phyloP scores from a whole-genome alignment of 1,284 basidiomycete genomes.

The Cryptococcus sp. region DNA sequence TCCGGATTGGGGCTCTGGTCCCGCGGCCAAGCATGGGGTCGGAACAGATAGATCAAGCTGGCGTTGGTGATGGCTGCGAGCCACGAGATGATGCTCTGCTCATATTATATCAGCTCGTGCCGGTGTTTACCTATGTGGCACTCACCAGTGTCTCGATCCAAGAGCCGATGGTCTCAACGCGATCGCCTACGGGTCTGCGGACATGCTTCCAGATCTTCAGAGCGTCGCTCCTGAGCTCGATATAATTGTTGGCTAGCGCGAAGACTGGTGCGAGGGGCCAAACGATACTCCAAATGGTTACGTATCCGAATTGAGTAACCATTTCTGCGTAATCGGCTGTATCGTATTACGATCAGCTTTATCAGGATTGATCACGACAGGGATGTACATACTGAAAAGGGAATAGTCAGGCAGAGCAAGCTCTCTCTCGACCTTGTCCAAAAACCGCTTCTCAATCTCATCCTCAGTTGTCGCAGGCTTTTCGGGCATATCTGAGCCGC shows the following conservation, averaged over 20 bases:
- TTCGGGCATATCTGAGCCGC: conserved; percentile 15
- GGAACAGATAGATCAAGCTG: conserved; percentile 82
- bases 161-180: conserved; percentile 88
- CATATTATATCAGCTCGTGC: neutral
- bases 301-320: conserved; percentile 89
- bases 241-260: conserved; percentile 66
- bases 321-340: conserved; percentile 85
- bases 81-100: conserved; percentile 76
- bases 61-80: conserved; percentile 80
- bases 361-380: neutral
- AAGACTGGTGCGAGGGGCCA: conserved; percentile 84
- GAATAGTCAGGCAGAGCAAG: conserved; percentile 78
- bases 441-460: conserved; percentile 48
- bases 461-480: conserved; percentile 21
- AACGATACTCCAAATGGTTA: conserved; percentile 86
- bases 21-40: conserved; percentile 43
- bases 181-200: conserved; percentile 77
- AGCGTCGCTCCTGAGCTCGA: conserved; percentile 90
- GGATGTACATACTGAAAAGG: conserved; percentile 59
- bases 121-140: neutral
- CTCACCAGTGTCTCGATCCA: conserved; percentile 81
- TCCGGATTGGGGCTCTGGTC: conserved; percentile 43
- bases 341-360: conserved; percentile 1
- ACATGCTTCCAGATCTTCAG: conserved; percentile 90
- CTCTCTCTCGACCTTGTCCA: conserved; percentile 75